These are phyloP conservation scores for Trichoderma sp. DNA, from an alignment of 2,329 filamentous ascomycete species.

Conservation along the genomic window DNA sequence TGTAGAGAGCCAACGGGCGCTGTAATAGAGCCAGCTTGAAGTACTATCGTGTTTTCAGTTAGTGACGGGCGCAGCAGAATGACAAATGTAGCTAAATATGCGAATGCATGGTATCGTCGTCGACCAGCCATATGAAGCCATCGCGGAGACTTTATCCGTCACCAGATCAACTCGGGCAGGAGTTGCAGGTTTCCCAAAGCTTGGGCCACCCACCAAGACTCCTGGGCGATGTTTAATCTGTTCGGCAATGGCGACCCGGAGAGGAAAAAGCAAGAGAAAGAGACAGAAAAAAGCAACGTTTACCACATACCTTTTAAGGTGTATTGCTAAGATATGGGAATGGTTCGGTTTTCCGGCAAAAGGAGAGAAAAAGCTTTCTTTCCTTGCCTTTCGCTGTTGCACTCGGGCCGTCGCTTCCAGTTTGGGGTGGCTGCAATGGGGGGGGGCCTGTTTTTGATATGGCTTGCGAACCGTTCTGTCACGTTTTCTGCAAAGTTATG, in stretches of 20 bases:
- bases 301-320: constrained; percentile 7
- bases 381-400: neutral
- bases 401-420: constrained; percentile 7
- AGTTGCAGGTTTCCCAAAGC: constrained; percentile 14
- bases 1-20: neutral
- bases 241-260: neutral
- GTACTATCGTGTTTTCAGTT: neutral
- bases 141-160: neutral
- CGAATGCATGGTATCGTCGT: neutral
- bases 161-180: neutral
- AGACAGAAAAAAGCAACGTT: neutral
- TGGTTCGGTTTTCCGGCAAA: neutral
- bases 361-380: neutral
- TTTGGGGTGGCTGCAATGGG: neutral
- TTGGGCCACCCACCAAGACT: constrained; percentile 20
- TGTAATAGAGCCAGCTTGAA: neutral
- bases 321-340: neutral
- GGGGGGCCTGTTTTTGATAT: neutral
- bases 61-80: neutral
- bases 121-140: neutral
- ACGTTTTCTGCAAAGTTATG: neutral
- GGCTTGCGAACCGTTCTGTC: neutral
- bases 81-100: neutral
- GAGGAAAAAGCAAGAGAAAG: neutral
- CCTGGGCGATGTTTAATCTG: neutral